phyloP scores from a whole-genome alignment of 257 asterid species.

The Solanum okadae region DNA sequence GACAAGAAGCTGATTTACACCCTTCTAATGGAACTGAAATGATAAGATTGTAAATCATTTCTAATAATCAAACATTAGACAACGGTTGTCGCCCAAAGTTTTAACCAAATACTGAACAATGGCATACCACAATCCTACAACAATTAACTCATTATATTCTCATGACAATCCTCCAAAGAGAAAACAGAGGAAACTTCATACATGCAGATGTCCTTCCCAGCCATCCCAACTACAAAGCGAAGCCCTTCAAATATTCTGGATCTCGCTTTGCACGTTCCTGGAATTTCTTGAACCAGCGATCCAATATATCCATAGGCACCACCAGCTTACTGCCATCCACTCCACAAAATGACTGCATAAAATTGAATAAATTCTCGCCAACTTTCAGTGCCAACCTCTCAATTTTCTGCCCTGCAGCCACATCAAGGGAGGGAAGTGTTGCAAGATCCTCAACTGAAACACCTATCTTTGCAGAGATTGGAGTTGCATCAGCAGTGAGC shows the following conservation, averaged over 20 bases:
- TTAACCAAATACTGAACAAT: neutral
- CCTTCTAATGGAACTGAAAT: neutral
- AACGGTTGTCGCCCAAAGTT: neutral
- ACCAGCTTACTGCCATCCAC: slow-evolving; percentile 84
- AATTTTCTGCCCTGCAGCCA: slow-evolving; percentile 72
- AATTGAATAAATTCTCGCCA: slow-evolving; percentile 90
- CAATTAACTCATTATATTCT: neutral
- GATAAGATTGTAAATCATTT: neutral
- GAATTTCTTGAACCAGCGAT: slow-evolving; percentile 95
- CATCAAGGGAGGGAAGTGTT: slow-evolving; percentile 73
- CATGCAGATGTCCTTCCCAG: neutral
- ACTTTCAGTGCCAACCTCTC: slow-evolving; percentile 89
- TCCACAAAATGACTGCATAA: slow-evolving; percentile 94
- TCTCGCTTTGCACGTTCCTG: slow-evolving; percentile 91
- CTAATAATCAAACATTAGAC: neutral
- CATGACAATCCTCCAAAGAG: neutral
- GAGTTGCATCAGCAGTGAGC: slow-evolving; percentile 52
- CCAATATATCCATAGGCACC: slow-evolving; percentile 94
- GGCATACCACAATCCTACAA: neutral
- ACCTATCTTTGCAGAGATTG: slow-evolving; percentile 72
- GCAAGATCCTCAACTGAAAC: slow-evolving; percentile 82
- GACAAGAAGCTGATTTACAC: neutral
- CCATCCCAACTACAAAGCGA: slow-evolving; percentile 41
- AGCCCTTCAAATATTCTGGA: slow-evolving; percentile 81
- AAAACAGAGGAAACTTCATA: neutral